Conservation (phyloP, 1,284 basidiomycete genomes). For the Rhodotorula sp. region DNA sequence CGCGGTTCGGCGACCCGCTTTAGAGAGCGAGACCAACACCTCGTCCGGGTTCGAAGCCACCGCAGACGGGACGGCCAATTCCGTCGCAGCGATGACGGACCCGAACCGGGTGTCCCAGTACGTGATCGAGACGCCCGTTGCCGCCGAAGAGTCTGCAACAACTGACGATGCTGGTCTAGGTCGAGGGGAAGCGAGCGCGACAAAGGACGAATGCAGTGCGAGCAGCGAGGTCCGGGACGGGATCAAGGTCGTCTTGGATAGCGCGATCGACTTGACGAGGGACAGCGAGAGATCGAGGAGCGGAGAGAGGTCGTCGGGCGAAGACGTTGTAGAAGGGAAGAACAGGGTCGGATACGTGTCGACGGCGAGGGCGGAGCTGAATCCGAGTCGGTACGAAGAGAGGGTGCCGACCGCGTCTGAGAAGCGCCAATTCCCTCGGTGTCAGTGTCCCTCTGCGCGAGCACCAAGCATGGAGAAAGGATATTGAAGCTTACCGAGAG, state of each 20-base stretch:
- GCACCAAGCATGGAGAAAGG: neutral
- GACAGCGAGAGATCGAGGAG: constrained; percentile 10
- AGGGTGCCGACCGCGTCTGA: constrained; percentile 26
- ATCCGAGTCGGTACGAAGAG: constrained; percentile 29
- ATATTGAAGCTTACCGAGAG: constrained; percentile 12
- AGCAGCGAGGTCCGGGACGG: constrained; percentile 18
- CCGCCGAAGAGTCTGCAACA: constrained; percentile 1
- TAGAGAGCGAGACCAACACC: constrained; percentile 20
- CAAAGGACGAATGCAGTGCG: constrained; percentile 39
- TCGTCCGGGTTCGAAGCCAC: constrained; percentile 14
- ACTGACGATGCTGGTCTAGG: neutral
- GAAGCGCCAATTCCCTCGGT: neutral
- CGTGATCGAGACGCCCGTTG: constrained; percentile 8
- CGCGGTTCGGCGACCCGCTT: constrained; percentile 18
- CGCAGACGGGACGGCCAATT: constrained; percentile 33
- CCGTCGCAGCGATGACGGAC: constrained; percentile 26
- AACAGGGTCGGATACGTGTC: constrained; percentile 33
- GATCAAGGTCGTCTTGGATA: constrained; percentile 19
- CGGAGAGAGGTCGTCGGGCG: neutral
- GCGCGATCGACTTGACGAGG: constrained; percentile 25
- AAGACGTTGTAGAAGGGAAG: constrained; percentile 15
- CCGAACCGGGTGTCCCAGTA: constrained; percentile 40
- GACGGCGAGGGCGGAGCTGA: neutral
- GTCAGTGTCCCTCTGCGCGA: neutral
- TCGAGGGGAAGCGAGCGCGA: constrained; percentile 21